Base-by-base conservation (phyloP, 2,329 filamentous ascomycete genomes). In the Thielaviopsis euricoi region DNA sequence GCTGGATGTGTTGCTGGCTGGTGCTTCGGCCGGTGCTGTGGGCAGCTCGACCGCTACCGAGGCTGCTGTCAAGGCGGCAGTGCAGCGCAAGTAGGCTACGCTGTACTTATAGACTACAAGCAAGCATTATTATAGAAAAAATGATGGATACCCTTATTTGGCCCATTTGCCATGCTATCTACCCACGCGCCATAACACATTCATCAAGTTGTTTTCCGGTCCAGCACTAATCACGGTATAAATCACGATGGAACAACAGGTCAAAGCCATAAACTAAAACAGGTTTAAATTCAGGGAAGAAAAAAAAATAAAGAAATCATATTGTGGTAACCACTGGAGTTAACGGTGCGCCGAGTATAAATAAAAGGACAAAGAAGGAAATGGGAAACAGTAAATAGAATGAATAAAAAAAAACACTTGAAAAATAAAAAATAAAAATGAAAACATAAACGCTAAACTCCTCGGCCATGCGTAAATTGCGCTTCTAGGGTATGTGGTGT, bases 1-100 rank as follows among this genome's bases (percentile, higher is more conserved):
- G 52, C 67, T 82, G 58, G 73, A 77, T 59, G 75, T 75, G 12
- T 64, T 76, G 55, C 64, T 76, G 21, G 70, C 71, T 15, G 52
- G 23, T 13, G 25, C 23, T 19, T 22, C 49, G 26, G 25, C 50
- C 3, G 23, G 25, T 6, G 69, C 70, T 13, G 68, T 67, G 23
- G 48, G 43, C n/a, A 60, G 64, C 2, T 62, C 66, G 19, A 60
- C 63, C 19, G 65, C 67, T 1, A 64, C 64, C 19, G 64, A 65
- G 25, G 40, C n/a, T 4, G 29, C 22, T 3, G 52, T 23, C 6
- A 58, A 15, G 58, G 64, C 56, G 60, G 26, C n/a, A 15, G 25
- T 52, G 26, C 33, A 50, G 48, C 48, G 48, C 37, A 57, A 50
- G 37, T 52, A 52, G 48, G 19, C 7, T 17, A 6, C 12, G 37